phyloP scores from a whole-genome alignment of 225 moss, liverwort and hornwort genomes.

The Physcomitrium patens region DNA sequence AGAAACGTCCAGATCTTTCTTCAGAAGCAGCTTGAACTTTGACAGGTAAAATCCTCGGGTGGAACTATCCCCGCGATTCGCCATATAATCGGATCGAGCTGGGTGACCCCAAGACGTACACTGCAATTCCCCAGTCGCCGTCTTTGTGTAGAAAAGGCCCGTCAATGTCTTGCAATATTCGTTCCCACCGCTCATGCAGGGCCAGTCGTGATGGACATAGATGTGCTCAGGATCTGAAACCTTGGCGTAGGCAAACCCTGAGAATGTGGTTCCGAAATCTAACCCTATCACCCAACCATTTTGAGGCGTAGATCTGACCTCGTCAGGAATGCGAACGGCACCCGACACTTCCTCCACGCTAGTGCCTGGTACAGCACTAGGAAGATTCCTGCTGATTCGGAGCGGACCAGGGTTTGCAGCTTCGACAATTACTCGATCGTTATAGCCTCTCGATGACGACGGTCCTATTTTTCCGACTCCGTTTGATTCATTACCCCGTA shows the following conservation, averaged over 20 bases:
- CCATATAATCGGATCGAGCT: constrained; percentile 26
- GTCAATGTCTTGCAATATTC: constrained; percentile 40
- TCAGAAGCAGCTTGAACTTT: too few species aligned
- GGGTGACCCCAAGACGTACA: constrained; percentile 52
- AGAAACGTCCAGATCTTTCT: too few species aligned
- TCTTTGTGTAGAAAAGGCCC: constrained; percentile 26
- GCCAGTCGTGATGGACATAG: constrained; percentile 39
- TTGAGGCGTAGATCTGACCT: neutral
- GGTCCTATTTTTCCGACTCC: constrained; percentile 3
- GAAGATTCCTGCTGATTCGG: neutral
- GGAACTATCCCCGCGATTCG: neutral
- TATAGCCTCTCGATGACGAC: neutral
- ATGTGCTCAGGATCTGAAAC: constrained; percentile 36
- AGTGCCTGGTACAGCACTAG: neutral
- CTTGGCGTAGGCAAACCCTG: constrained; percentile 57
- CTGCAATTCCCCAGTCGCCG: neutral
- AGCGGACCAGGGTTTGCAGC: constrained; percentile 22
- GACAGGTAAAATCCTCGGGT: too few species aligned
- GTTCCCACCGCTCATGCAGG: constrained; percentile 27
- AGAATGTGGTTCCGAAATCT: constrained; percentile 60
- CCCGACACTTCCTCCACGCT: neutral
- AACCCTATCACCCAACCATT: constrained; percentile 46
- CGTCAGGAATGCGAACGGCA: neutral
- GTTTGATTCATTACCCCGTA: neutral
- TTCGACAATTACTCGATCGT: neutral